Percentiles rank a stretch among this genome's conserved stretches.
Evolutionary conservation across 148 eudicot species (phyloP).

Genomic region (Oxyria digyna): DNA sequence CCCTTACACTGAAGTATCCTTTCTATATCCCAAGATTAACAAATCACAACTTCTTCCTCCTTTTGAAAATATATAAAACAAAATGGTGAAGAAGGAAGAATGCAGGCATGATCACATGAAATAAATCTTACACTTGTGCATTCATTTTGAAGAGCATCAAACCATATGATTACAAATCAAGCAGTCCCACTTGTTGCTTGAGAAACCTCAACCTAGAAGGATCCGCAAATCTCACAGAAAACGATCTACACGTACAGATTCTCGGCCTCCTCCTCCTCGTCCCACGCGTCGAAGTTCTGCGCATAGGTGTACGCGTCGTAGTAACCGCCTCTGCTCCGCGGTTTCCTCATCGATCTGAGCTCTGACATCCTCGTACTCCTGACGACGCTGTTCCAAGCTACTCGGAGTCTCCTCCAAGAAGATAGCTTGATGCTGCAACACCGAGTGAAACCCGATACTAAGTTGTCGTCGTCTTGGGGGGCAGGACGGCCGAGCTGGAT

Average conservation of each 20-base stretch:
- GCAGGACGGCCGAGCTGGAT: not conserved
- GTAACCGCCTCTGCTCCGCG: not conserved
- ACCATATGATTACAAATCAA: not conserved
- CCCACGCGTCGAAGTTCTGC: constrained; percentile 35
- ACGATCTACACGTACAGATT: constrained; percentile 27
- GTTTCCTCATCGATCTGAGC: not conserved
- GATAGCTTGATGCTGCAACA: not conserved
- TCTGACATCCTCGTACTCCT: not conserved
- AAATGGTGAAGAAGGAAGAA: no score
- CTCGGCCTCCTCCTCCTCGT: constrained; percentile 38
- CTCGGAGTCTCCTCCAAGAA: not conserved
- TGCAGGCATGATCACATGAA: no score
- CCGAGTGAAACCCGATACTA: not conserved
- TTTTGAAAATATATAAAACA: no score
- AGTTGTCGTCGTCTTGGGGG: not conserved
- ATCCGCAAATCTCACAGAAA: constrained; percentile 43
- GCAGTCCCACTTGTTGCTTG: not conserved
- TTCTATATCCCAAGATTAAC: no score
- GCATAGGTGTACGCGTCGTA: constrained; percentile 39
- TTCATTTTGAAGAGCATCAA: not conserved
- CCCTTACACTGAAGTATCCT: no score
- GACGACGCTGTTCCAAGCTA: not conserved
- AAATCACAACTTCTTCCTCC: no score
- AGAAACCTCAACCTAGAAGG: constrained; percentile 15
- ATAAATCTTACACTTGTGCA: not conserved